phyloP scores from a whole-genome alignment of 257 asterid species.

The Phtheirospermum japonicum region DNA sequence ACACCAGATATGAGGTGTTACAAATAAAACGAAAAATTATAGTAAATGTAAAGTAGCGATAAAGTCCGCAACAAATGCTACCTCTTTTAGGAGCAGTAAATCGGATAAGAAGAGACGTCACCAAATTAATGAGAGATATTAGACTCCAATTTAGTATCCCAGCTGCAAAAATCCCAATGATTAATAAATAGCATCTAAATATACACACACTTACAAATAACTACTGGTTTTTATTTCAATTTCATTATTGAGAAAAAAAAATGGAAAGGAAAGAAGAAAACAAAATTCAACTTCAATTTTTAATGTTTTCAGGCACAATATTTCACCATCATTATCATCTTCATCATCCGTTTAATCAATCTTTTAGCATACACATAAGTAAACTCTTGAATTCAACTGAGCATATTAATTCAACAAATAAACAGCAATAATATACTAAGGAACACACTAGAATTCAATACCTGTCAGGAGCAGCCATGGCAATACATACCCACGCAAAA shows the following conservation, averaged over 20 bases:
- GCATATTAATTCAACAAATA: not conserved
- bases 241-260: too few species aligned
- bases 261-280: too few species aligned
- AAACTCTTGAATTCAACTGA: not conserved
- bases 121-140: slow-evolving; percentile 72
- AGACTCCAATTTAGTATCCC: slow-evolving; percentile 86
- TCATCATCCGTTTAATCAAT: slow-evolving; percentile 8
- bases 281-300: too few species aligned
- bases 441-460: slow-evolving; percentile 14
- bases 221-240: too few species aligned
- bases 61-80: slow-evolving; percentile 31
- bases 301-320: too few species aligned
- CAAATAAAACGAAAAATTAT: slow-evolving; percentile 15
- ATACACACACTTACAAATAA: too few species aligned
- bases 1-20: slow-evolving; percentile 21
- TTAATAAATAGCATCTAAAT: too few species aligned
- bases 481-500: slow-evolving; percentile 58
- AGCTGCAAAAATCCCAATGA: slow-evolving; percentile 46
- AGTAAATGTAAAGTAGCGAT: not conserved
- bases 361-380: slow-evolving; percentile 4
- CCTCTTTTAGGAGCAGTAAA: slow-evolving; percentile 69
- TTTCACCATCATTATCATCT: too few species aligned
- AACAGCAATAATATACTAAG: not conserved
- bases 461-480: slow-evolving; percentile 77
- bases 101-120: slow-evolving; percentile 63